A percentile compares a stretch with the other conserved stretches of the same genome.
Evolutionary conservation across 768 basidiomycete species (phyloP).

Genomic region (Pisolithus albus): DNA sequence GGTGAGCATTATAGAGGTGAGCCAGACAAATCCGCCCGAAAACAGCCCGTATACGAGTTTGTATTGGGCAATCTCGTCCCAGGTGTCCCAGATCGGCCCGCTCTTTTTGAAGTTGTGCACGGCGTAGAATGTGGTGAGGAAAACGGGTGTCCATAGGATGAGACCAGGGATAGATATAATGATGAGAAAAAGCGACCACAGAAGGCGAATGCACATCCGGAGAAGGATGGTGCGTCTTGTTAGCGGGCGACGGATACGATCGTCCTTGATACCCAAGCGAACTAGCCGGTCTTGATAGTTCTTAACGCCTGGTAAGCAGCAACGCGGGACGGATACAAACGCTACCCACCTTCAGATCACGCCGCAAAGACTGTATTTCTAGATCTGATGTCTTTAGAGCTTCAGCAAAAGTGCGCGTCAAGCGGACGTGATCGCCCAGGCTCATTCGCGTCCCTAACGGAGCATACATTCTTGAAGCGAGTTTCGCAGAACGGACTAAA

Average conservation of each 20-base stretch:
- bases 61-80: slow-evolving; percentile 87
- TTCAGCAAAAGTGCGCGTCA: slow-evolving; percentile 69
- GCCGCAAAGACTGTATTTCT: slow-evolving; percentile 31
- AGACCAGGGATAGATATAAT: slow-evolving; percentile 69
- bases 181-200: slow-evolving; percentile 58
- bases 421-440: slow-evolving; percentile 77
- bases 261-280: slow-evolving; percentile 72
- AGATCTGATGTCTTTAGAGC: slow-evolving; percentile 49
- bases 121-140: slow-evolving; percentile 59
- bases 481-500: slow-evolving; percentile 64
- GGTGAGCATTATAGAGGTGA: slow-evolving; percentile 45
- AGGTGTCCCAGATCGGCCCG: slow-evolving; percentile 79
- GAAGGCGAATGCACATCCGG: slow-evolving; percentile 58
- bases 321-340: background rate
- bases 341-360: slow-evolving; percentile 53
- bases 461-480: slow-evolving; percentile 75
- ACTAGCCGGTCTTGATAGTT: slow-evolving; percentile 68
- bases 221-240: slow-evolving; percentile 47
- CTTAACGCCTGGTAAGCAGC: slow-evolving; percentile 29
- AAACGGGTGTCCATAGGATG: slow-evolving; percentile 76
- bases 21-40: slow-evolving; percentile 67
- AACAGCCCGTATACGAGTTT: slow-evolving; percentile 79
- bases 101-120: slow-evolving; percentile 74
- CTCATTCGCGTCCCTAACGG: slow-evolving; percentile 84
- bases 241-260: slow-evolving; percentile 68